Evolutionary conservation across 179 eudicot species (phyloP), one percentile per base, ranked within the genome.

Genomic region (Corrigiola litoralis): DNA sequence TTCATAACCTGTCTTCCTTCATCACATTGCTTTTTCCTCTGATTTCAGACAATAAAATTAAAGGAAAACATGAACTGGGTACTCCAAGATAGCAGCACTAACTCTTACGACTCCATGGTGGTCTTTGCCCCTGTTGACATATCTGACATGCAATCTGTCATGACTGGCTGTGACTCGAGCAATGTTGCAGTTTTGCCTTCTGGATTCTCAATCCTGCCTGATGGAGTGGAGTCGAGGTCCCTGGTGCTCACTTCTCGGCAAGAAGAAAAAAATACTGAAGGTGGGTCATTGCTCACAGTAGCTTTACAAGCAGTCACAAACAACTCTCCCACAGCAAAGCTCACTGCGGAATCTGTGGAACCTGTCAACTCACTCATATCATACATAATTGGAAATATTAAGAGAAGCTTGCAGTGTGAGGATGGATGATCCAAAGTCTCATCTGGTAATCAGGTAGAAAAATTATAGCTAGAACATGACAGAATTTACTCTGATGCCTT

Each of bases 161-260:
- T 94, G 87, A 79, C 92, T 33, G 96, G 97, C 9, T 87, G 97
- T 40, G 96, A 90, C 70, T 87, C 99, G 0, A 82, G 96, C 85
- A 85, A 72, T 70, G 61, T 82, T 0, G 84, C 87, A 0, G 49
- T 90, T 53, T 60, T 90, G 53, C 89, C 99, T 11, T 90, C 97
- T 0, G 99, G 97, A 7, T 94, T 94, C 68, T 88, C 96, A 2
- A 88, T 94, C 58, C 84, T 90, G 9, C 94, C 96, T 0, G 99
- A 94, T 20, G 97, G 97, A 17, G 18, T 77, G 5, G 97, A 94
- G 63, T 83, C 89, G 2, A 81, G 99, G 80, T 85, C 97, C 25
- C 71, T 75, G 3, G 96, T 94, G 38, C 83, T 92, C 65, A 84
- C 81, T 32, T 81, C 96, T 0, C 75, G 71, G 58, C 78, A 83